Base-by-base conservation (phyloP, 2,329 filamentous ascomycete species). In the Neofusicoccum kwambonambiense region DNA sequence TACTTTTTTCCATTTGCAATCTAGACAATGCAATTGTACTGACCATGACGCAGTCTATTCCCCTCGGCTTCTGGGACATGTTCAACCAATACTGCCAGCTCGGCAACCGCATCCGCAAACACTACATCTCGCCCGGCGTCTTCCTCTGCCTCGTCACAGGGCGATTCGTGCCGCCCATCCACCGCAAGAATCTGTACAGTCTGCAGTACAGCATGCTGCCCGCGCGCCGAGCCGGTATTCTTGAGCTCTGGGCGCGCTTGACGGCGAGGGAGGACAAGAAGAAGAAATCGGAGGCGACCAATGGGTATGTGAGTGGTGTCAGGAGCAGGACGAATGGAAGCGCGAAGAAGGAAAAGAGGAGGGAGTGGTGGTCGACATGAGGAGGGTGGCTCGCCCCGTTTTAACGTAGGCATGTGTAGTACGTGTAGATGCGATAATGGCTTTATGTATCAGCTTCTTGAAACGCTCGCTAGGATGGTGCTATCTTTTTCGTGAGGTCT, bases 181-280 rank as follows among this genome's bases (percentile, higher is more conserved):
- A 97, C 75, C 87, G 96, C 61, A 94, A 93, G 74, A 96, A 95
- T 73, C 83, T 99, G 58, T 99, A 99, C 79, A 96, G 92, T 70
- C 82, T 99, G 72, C 95, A 99, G 79, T 99, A 99, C 78, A 96
- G 92, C 80, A 98, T 98, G 92, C 84, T 99, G 45, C 96, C 96
- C 0, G 90, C 91, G 7, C 86, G 86, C 62, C 83, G 96, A 50
- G 90, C 92, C 0, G 88, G 89, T 2, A 90, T 98, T 65, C 83
- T 86, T 71, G 93, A 97, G 74, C 89, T 98, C 76, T 99, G 96
- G 95, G 82, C 85, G 49, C 85, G 86, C 44, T 79, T 95, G 49
- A 74, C 66, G 12, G 64, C 65, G 13, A 67, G 69, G 22, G 19
- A 54, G 15, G 54, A 64, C 34, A 57, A 58, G 13, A n/a, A 42